A percentile compares a stretch with the other conserved stretches of the same genome.
phyloP scores from a whole-genome alignment of 2,329 filamentous ascomycete species.

The Fusarium dimerum region DNA sequence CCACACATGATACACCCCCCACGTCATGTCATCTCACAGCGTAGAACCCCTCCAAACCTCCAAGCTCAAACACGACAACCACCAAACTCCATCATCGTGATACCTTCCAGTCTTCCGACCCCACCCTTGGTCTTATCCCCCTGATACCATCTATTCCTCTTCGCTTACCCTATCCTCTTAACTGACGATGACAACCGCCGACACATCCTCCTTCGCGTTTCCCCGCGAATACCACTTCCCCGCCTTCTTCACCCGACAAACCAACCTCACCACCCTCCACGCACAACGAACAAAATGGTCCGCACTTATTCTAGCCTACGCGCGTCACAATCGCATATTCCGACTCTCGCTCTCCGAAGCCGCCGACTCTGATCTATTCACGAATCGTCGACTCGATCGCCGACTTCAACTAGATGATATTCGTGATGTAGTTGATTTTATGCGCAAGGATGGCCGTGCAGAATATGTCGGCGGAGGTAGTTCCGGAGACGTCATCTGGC shows the following conservation, averaged over 20 bases:
- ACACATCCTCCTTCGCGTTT: constrained; percentile 49
- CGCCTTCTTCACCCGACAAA: constrained; percentile 82
- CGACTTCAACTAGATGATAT: constrained; percentile 53
- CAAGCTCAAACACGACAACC: background rate
- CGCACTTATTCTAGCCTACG: constrained; percentile 81
- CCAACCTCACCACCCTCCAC: constrained; percentile 70
- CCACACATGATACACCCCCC: background rate
- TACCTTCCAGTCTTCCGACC: background rate
- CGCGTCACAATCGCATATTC: constrained; percentile 74
- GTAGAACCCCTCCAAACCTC: background rate
- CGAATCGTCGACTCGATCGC: constrained; percentile 56
- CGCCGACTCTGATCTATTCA: constrained; percentile 57
- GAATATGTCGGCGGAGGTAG: constrained; percentile 60
- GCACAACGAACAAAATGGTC: constrained; percentile 85
- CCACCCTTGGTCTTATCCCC: background rate
- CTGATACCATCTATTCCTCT: background rate
- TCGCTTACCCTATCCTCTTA: background rate
- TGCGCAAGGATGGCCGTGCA: constrained; percentile 59
- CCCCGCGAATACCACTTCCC: constrained; percentile 73
- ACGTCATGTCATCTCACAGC: background rate
- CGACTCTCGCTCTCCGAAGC: constrained; percentile 66
- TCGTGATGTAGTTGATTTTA: constrained; percentile 59
- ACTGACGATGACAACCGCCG: constrained; percentile 11
- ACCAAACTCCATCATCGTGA: background rate
- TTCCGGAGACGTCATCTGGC: constrained; percentile 57